Evolutionary conservation across 352 stramenopile species (phyloP), one percentile per base, ranked within the genome.

Genomic region (Saprolegnia parasitica): DNA sequence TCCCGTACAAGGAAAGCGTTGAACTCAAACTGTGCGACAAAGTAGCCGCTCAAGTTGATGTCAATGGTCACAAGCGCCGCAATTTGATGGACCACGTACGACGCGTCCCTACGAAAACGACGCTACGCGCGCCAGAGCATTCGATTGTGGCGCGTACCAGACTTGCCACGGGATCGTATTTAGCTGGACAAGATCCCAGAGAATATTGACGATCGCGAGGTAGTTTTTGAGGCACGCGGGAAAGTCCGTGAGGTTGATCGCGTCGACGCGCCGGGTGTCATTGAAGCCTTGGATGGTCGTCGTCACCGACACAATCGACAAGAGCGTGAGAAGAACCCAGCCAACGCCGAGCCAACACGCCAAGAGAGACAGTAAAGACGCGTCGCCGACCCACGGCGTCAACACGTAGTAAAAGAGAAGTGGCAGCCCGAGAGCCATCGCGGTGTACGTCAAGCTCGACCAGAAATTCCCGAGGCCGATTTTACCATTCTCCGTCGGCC

Each of bases 201-300:
- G 24, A 11, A 80, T 73, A 52, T 68, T 80, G 1, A 21, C 58
- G 49, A 80, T 78, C 21, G 73, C 75, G 64, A 80, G 71, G 64
- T 80, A 77, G 57, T 80, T 80, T 58, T 73, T 74, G 2, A 80
- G n/a, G 29, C 71, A 78, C 55, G 72, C 77, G 18, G 75, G 73
- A 16, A 77, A 75, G n/a, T 67, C 49, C 5, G 67, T 78, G 26
- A 80, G 57, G 58, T 80, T 77, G 26, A 78, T 76, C 16, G n/a
- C 46, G 39, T 80, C 71, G 26, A 78, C 75, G 42, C 65, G 75
- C 0, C 67, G 73, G 23, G 76, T 74, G 46, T 78, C 73, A 23
- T 73, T 71, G 62, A 78, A 80, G 21, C 73, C 73, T 20, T 67
- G 73, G 15, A 80, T 77, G 42, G 70, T 76, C 2, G 54, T 71